Evolutionary conservation across 352 stramenopile species (phyloP).

Genomic region (Poterioochromonas sp.): DNA sequence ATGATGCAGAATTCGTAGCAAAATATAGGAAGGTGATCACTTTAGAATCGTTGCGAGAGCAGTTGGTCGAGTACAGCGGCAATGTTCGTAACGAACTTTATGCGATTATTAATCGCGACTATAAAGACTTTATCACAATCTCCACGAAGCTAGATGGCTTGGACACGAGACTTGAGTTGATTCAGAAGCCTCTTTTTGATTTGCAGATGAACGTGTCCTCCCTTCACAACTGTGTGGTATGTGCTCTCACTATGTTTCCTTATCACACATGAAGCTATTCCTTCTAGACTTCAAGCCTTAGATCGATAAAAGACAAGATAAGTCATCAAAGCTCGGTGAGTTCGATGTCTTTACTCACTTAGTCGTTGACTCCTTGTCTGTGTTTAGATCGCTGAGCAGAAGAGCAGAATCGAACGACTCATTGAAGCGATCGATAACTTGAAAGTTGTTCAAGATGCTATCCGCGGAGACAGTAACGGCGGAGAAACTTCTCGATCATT

Average conservation of each 20-base stretch:
- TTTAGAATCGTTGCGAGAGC: slow-evolving; percentile 8
- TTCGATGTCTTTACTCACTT: no score
- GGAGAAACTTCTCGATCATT: no score
- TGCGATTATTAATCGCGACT: slow-evolving; percentile 46
- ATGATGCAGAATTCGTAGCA: not conserved
- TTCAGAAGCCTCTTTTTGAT: slow-evolving; percentile 3
- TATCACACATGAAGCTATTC: not conserved
- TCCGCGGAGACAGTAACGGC: no score
- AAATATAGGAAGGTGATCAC: not conserved
- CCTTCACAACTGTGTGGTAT: not conserved
- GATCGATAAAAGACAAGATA: slow-evolving; percentile 2
- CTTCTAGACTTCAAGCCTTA: not conserved
- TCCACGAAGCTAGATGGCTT: slow-evolving; percentile 37
- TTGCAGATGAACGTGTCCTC: slow-evolving; percentile 9
- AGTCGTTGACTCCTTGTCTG: no score
- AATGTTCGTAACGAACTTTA: slow-evolving; percentile 35
- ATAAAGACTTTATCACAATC: slow-evolving; percentile 45
- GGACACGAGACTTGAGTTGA: not conserved
- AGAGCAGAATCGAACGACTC: no score
- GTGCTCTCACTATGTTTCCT: no score
- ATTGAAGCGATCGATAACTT: no score
- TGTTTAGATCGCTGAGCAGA: no score
- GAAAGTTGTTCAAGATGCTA: no score
- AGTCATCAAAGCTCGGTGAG: no score
- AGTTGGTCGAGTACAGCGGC: not conserved